Percentiles rank a stretch among this genome's conserved stretches.
Conservation (phyloP, 768 basidiomycete species). For the Boletus sensibilis region DNA sequence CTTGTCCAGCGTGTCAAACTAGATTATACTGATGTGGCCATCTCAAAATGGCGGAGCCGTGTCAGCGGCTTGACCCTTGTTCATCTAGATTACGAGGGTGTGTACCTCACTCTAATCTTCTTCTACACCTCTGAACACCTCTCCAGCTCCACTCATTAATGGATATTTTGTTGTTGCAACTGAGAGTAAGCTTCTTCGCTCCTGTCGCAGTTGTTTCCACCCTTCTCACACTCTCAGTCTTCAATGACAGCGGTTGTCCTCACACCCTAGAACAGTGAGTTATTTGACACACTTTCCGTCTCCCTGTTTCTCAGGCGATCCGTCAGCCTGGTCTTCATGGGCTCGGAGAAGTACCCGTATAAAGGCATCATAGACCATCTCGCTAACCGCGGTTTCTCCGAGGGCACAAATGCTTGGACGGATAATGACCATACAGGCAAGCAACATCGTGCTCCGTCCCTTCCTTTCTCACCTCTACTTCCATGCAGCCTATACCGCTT, state of each 20-base stretch:
- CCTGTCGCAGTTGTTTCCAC: background rate
- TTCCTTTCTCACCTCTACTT: background rate
- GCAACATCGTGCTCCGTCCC: background rate
- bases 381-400: slow-evolving; percentile 90
- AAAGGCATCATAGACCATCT: slow-evolving; percentile 95
- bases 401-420: slow-evolving; percentile 96
- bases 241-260: slow-evolving; percentile 92
- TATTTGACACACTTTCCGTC: background rate
- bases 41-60: slow-evolving; percentile 88
- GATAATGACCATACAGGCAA: slow-evolving; percentile 80
- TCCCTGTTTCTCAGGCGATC: slow-evolving; percentile 1
- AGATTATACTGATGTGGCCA: slow-evolving; percentile 71
- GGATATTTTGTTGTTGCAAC: slow-evolving; percentile 90
- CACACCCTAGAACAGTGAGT: slow-evolving; percentile 94
- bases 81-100: slow-evolving; percentile 88
- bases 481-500: slow-evolving; percentile 77
- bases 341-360: slow-evolving; percentile 92
- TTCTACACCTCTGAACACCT: slow-evolving; percentile 14
- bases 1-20: slow-evolving; percentile 73
- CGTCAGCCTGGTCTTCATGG: slow-evolving; percentile 84
- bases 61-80: slow-evolving; percentile 87
- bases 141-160: slow-evolving; percentile 78
- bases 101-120: slow-evolving; percentile 16
- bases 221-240: slow-evolving; percentile 52
- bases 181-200: slow-evolving; percentile 60